Percentiles rank a stretch among this genome's conserved stretches.
These are phyloP conservation scores for Leccinum longicurvipes DNA, from an alignment of 768 basidiomycete genomes.

Conservation along the genomic window DNA sequence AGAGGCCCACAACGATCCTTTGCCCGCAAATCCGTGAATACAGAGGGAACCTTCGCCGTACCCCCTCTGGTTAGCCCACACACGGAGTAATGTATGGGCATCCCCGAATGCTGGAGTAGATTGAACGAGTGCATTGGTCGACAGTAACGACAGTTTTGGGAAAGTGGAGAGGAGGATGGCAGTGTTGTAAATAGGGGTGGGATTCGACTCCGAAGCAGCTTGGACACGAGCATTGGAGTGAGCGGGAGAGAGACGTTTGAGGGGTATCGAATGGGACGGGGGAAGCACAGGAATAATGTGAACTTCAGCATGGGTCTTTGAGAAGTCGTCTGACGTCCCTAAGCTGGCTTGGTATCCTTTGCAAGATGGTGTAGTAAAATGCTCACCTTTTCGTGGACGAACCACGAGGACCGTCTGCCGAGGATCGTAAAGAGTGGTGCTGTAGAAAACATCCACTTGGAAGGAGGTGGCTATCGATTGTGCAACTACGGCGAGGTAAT, in stretches of 20 bases:
- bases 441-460: conserved; percentile 58
- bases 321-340: conserved; percentile 62
- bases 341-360: neutral
- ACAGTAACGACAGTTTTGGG: conserved; percentile 37
- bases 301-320: conserved; percentile 67
- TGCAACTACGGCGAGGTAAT: conserved; percentile 81
- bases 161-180: conserved; percentile 52
- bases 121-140: conserved; percentile 49
- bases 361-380: conserved; percentile 23
- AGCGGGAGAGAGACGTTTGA: conserved; percentile 68
- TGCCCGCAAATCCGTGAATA: conserved; percentile 66
- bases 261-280: conserved; percentile 55
- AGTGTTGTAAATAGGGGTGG: conserved; percentile 82
- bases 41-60: conserved; percentile 61
- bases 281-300: conserved; percentile 72
- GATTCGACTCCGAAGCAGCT: conserved; percentile 25
- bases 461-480: conserved; percentile 49
- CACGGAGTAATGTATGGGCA: conserved; percentile 72
- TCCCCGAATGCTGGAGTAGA: conserved; percentile 60
- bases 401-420: conserved; percentile 66
- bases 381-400: conserved; percentile 49
- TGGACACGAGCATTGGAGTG: conserved; percentile 61
- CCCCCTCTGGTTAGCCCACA: conserved; percentile 90
- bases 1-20: conserved; percentile 66
- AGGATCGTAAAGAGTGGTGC: conserved; percentile 56